Evolutionary conservation across 2,329 filamentous ascomycete species (phyloP).

Genomic region (Geosmithia putterillii): DNA sequence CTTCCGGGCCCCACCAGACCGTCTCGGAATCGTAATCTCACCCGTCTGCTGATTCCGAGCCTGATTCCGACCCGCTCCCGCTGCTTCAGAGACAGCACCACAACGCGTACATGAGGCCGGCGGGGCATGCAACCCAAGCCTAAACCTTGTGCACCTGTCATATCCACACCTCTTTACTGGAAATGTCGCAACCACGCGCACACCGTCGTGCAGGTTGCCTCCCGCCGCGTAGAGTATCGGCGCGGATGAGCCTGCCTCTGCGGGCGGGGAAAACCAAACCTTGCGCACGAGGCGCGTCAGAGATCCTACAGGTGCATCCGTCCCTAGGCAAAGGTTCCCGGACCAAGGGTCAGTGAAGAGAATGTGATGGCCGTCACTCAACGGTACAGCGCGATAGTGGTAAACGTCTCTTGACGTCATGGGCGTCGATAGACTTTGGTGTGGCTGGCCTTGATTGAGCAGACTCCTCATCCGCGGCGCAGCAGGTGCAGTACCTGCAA

Average conservation of each 20-base stretch:
- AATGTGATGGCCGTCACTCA: slow-evolving; percentile 54
- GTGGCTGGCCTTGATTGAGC: not conserved
- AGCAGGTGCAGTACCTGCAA: no score
- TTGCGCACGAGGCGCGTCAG: slow-evolving; percentile 41
- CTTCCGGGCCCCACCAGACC: not conserved
- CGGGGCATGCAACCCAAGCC: not conserved
- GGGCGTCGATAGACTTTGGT: not conserved
- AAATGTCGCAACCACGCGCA: slow-evolving; percentile 46
- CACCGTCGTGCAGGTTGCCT: slow-evolving; percentile 42
- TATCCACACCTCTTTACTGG: slow-evolving; percentile 14
- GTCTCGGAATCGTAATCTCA: not conserved
- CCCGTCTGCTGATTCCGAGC: not conserved
- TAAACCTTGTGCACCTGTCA: not conserved
- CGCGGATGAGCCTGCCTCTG: slow-evolving; percentile 13
- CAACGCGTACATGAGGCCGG: no score
- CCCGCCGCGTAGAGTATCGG: slow-evolving; percentile 44
- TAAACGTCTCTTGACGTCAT: slow-evolving; percentile 35
- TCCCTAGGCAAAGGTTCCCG: slow-evolving; percentile 45
- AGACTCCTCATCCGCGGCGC: not conserved
- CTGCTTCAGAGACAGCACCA: no score
- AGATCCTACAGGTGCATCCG: slow-evolving; percentile 42
- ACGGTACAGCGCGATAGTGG: slow-evolving; percentile 50
- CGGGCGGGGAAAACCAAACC: slow-evolving; percentile 33
- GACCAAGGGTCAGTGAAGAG: slow-evolving; percentile 50
- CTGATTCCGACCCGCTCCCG: not conserved